Evolutionary conservation across 352 stramenopile species (phyloP).

Genomic region (Globisporangium abappressorium): DNA sequence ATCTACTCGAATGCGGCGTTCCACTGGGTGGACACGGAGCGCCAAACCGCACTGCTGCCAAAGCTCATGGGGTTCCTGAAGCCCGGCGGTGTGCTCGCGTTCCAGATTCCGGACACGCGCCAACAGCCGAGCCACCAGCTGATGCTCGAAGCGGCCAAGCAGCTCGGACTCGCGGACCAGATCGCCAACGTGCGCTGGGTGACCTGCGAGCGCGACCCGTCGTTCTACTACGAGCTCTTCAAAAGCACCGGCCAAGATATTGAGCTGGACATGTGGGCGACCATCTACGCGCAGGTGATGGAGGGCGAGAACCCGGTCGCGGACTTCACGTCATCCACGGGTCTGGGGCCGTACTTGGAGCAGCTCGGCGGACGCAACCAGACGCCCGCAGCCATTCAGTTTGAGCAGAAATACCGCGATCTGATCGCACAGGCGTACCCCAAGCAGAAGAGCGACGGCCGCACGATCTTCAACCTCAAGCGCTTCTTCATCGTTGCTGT

Average conservation of each 20-base stretch:
- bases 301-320: constrained; percentile 62
- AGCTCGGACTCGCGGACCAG: constrained; percentile 35
- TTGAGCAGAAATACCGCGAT: constrained; percentile 56
- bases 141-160: constrained; percentile 46
- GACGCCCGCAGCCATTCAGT: constrained; percentile 23
- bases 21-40: constrained; percentile 60
- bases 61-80: constrained; percentile 59
- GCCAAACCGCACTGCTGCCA: constrained; percentile 43
- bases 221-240: constrained; percentile 75
- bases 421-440: constrained; percentile 55
- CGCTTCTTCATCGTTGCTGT: constrained; percentile 66
- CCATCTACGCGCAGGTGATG: constrained; percentile 61
- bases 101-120: constrained; percentile 74
- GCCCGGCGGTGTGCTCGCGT: constrained; percentile 60
- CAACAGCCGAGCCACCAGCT: constrained; percentile 54
- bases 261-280: constrained; percentile 62
- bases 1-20: constrained; percentile 75
- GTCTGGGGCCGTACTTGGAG: constrained; percentile 56
- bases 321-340: constrained; percentile 65
- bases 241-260: constrained; percentile 17
- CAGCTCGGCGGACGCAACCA: constrained; percentile 29
- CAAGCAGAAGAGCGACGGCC: constrained; percentile 42
- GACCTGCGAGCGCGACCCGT: constrained; percentile 57
- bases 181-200: constrained; percentile 61
- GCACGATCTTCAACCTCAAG: constrained; percentile 64